Evolutionary conservation across 805 yeast species (phyloP).

Genomic region (Suhomyces canberraensis): DNA sequence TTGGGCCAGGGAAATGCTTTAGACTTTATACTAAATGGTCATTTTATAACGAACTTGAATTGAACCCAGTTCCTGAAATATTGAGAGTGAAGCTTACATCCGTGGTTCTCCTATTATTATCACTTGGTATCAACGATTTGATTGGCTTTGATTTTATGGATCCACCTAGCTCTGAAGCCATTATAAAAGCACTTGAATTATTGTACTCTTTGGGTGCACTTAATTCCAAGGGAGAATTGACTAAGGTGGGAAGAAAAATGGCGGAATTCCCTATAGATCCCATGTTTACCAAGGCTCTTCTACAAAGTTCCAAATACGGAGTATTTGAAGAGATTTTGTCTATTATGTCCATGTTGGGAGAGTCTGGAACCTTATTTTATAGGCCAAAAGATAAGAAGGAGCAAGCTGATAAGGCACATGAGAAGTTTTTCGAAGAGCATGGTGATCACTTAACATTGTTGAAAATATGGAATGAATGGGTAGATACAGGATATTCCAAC

Average conservation of each 20-base stretch:
- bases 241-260: conserved; percentile 78
- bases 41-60: conserved; percentile 70
- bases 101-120: conserved; percentile 71
- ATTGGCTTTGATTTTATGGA: conserved; percentile 88
- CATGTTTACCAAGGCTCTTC: conserved; percentile 72
- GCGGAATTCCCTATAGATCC: conserved; percentile 92
- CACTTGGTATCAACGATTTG: conserved; percentile 82
- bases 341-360: conserved; percentile 80
- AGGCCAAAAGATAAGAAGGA: conserved; percentile 66
- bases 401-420: conserved; percentile 62
- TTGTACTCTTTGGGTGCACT: conserved; percentile 87
- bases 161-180: conserved; percentile 71
- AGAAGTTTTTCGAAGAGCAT: conserved; percentile 49
- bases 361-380: conserved; percentile 65
- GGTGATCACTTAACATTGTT: conserved; percentile 83
- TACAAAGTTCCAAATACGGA: conserved; percentile 56
- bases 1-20: conserved; percentile 53
- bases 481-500: conserved; percentile 57
- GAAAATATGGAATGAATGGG: conserved; percentile 78
- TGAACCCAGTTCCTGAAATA: conserved; percentile 89
- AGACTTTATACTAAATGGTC: conserved; percentile 84
- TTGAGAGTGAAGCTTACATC: conserved; percentile 75
- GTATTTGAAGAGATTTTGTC: conserved; percentile 70
- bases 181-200: conserved; percentile 73
- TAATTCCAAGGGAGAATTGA: conserved; percentile 73